Base-by-base conservation (phyloP, 2,329 filamentous ascomycete genomes). In the Fusarium chuoi region DNA sequence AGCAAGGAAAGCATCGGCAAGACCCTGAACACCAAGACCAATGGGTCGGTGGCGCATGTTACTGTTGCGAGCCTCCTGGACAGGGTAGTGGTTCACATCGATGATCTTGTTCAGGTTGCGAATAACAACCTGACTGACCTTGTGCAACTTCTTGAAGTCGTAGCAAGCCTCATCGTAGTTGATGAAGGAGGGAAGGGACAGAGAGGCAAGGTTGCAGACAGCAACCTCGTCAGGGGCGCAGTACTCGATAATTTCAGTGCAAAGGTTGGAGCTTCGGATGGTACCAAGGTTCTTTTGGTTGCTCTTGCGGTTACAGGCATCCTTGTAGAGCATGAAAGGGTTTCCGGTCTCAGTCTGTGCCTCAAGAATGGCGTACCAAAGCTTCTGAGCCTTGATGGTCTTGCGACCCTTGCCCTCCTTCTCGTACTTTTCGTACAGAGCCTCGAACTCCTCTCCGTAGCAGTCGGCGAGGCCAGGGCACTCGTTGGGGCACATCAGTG, bases 261-360 rank as follows among this genome's bases (percentile, higher is more conserved):
- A 99, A 55, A 99, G 89, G 85, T 99, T 99, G 81, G 96, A 99
- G 89, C 94, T 98, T 84, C 95, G 95, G 79, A 99, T 99, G 72
- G 95, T 98, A 76, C 96, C 96, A 38, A 99, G 89, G 86, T 99
- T 99, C 92, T 99, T 98, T 88, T 99, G 96, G 90, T 99, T 99
- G 89, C 95, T 98, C 93, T 99, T 99, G 83, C 91, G 91, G 90
- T 99, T 99, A 91, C 93, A 96, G 80, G 92, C 90, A 85, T 99
- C 96, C 89, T 99, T 99, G 92, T 99, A 99, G 69, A 98, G 92
- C 94, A 99, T 99, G 87, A 98, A 99, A 55, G 96, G 96, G 85
- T 97, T 98, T 78, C 96, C 96, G 51, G 96, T 99, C 90, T 99
- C 96, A 39, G 96, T 98, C 87, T 99, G 96, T 56, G 96, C 94